phyloP scores from a whole-genome alignment of 805 yeast species.

The Teunomyces funiuensis region DNA sequence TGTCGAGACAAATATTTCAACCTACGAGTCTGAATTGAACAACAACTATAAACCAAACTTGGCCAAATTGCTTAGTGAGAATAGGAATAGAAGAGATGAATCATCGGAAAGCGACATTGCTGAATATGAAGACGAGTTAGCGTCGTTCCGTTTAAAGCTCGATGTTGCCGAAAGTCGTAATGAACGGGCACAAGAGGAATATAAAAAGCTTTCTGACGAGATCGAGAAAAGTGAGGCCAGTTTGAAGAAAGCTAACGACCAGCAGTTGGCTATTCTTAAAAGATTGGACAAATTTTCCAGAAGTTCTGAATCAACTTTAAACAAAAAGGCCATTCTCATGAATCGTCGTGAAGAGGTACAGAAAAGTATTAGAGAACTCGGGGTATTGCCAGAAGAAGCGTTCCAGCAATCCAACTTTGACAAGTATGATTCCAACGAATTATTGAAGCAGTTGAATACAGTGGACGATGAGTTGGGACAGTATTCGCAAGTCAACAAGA shows the following conservation, averaged over 20 bases:
- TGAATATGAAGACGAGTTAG: conserved; percentile 24
- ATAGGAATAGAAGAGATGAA: conserved; percentile 8
- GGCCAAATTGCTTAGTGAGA: conserved; percentile 11
- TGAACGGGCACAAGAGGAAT: conserved; percentile 23
- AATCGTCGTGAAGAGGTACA: conserved; percentile 71
- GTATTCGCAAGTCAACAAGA: conserved; percentile 79
- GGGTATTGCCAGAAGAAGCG: conserved; percentile 88
- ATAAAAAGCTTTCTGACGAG: conserved; percentile 28
- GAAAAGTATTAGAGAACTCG: conserved; percentile 73
- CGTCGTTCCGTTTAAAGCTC: conserved; percentile 23
- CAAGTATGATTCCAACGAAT: conserved; percentile 46
- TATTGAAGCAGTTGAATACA: conserved; percentile 53
- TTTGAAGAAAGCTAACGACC: conserved; percentile 52
- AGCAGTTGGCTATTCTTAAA: conserved; percentile 53
- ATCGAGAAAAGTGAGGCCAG: conserved; percentile 36
- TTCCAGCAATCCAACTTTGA: conserved; percentile 46
- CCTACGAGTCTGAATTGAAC: conserved; percentile 54
- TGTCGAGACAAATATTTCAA: conserved; percentile 48
- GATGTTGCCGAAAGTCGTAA: conserved; percentile 28
- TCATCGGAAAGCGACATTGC: conserved; percentile 13
- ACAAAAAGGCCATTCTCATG: conserved; percentile 58
- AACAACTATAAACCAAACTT: conserved; percentile 57
- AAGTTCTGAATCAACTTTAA: conserved; percentile 60
- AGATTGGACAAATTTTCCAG: conserved; percentile 63
- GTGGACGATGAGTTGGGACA: conserved; percentile 58